A percentile compares a stretch with the other conserved stretches of the same genome.
Evolutionary conservation across 805 yeast species (phyloP).

Genomic region (Metschnikowia borealis): DNA sequence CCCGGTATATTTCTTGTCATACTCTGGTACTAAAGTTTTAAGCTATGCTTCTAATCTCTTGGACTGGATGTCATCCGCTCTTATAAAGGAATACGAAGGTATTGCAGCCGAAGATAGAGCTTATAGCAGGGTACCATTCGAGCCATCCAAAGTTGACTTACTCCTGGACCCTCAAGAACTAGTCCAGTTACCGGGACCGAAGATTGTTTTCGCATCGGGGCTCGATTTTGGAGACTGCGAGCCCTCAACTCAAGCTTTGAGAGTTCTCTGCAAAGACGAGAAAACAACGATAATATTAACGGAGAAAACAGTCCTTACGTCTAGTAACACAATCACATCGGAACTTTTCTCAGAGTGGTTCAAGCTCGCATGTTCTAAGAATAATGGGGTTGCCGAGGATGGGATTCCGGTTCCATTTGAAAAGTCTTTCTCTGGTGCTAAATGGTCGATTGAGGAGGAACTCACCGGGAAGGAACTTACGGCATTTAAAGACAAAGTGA

Average conservation of each 20-base stretch:
- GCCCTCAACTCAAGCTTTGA: constrained; percentile 49
- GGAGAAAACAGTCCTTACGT: constrained; percentile 44
- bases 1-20: constrained; percentile 74
- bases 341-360: constrained; percentile 55
- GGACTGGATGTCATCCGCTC: constrained; percentile 92
- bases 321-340: constrained; percentile 43
- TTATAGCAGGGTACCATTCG: constrained; percentile 64
- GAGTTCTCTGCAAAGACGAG: constrained; percentile 56
- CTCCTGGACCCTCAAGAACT: constrained; percentile 56
- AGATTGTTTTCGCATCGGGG: constrained; percentile 76
- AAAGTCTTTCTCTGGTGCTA: constrained; percentile 36
- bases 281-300: constrained; percentile 72
- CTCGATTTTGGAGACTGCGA: constrained; percentile 62
- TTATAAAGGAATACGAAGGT: constrained; percentile 80
- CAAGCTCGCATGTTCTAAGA: constrained; percentile 30
- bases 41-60: constrained; percentile 83
- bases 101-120: constrained; percentile 19
- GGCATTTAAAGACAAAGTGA: constrained; percentile 44
- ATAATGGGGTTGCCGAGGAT: constrained; percentile 46
- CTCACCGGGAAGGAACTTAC: constrained; percentile 49
- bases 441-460: constrained; percentile 46
- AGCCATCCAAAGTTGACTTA: constrained; percentile 56
- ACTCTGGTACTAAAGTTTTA: constrained; percentile 72
- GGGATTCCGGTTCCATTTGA: constrained; percentile 57
- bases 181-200: constrained; percentile 57